Evolutionary conservation across 2,329 filamentous ascomycete genomes (phyloP), one percentile per base, ranked within the genome.

Genomic region (Nothopassalora personata): DNA sequence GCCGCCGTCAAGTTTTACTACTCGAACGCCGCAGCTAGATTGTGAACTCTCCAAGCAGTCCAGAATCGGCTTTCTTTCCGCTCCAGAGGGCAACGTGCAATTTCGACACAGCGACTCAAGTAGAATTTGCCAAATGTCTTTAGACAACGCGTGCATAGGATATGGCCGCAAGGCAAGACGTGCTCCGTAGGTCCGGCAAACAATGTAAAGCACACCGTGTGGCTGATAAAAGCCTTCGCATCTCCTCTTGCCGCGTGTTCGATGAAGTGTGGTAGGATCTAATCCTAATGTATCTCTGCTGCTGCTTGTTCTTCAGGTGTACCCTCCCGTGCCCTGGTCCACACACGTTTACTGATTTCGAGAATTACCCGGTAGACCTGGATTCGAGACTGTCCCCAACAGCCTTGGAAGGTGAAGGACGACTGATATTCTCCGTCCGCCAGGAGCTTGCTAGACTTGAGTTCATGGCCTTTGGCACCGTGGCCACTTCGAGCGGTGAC

Each of bases 171-270:
- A 9, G 72, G 72, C 1, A 79, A 64, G 2, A 68, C 59, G 60
- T 78, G 73, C 58, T 77, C 70, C 0, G 77, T 72, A 7, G 70
- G 60, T 11, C 72, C 70, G n/a, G 73, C 67, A 5, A 79, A 65
- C 57, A 77, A 80, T 43, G 70, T 74, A 50, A 78, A 77, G 59
- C 78, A 80, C 1, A 71, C 71, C 0, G 73, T 68, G 60, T 79
- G 76, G 54, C 72, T 78, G 23, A 70, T 62, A 56, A 75, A 68
- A 28, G 46, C 46, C 19, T 27, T 49, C 23, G 46, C 23, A n/a
- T 49, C 46, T 49, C 46, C 46, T 49, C 46, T 49, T 4, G 46
- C 46, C 10, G 46, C 46, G 9, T 49, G 46, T 19, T 49, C 19
- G 28, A 49, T 28, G 46, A 49, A 49, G 19, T 49, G 46, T 13